Percentiles rank a stretch among this genome's conserved stretches.
Evolutionary conservation across 768 basidiomycete species (phyloP).

Genomic region (Xerocomellus chrysenteron): DNA sequence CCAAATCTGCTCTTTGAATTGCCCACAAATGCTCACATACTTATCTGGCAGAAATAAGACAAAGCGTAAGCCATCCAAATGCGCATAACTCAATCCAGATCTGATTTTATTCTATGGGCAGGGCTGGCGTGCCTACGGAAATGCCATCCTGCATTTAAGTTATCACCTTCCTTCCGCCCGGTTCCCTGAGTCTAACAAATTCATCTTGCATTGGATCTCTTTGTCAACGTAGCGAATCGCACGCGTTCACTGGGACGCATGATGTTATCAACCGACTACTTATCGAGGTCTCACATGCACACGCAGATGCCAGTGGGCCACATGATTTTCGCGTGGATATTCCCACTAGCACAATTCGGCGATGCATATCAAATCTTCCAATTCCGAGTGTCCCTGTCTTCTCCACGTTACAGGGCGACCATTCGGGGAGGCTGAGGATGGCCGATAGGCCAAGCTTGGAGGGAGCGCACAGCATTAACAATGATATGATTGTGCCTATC

Average conservation of each 20-base stretch:
- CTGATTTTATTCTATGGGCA: neutral
- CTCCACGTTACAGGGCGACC: conserved; percentile 7
- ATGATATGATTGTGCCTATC: conserved; percentile 21
- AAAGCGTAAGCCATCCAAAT: conserved; percentile 3
- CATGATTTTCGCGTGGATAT: conserved; percentile 16
- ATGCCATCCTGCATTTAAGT: neutral
- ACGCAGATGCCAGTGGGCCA: neutral
- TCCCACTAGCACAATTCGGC: conserved; percentile 11
- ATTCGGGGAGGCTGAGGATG: conserved; percentile 1
- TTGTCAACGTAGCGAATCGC: neutral
- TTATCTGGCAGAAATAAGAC: conserved; percentile 9
- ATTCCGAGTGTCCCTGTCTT: conserved; percentile 10
- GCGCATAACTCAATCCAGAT: neutral
- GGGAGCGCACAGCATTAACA: neutral
- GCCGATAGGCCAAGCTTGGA: conserved; percentile 1
- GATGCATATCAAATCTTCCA: conserved; percentile 18
- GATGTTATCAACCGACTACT: neutral
- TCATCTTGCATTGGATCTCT: neutral
- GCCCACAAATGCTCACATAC: conserved; percentile 1
- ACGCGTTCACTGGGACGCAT: neutral
- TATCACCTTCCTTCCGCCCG: neutral
- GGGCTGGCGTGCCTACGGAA: neutral
- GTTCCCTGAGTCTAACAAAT: neutral
- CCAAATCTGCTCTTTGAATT: neutral
- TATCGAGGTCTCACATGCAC: conserved; percentile 4